A percentile compares a stretch with the other conserved stretches of the same genome.
Evolutionary conservation across 352 stramenopile genomes (phyloP).

Genomic region (Phytophthora rubi): DNA sequence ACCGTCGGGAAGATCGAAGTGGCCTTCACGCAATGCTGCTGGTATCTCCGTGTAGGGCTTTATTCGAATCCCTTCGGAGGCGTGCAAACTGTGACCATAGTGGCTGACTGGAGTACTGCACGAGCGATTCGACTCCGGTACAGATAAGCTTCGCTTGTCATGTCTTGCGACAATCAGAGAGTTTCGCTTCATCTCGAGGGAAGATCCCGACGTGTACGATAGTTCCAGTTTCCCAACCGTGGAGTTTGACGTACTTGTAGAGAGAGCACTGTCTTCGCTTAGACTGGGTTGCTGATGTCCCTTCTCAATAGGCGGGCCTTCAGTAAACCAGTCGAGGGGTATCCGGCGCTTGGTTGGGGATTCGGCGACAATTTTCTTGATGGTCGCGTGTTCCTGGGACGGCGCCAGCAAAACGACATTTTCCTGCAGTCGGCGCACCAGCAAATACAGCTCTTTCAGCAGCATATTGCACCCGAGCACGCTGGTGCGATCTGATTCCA

Average conservation of each 20-base stretch:
- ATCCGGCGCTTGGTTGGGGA: slow-evolving; percentile 74
- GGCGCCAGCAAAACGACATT: slow-evolving; percentile 65
- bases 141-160: slow-evolving; percentile 40
- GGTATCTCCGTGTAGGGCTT: slow-evolving; percentile 63
- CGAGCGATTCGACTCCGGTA: slow-evolving; percentile 47
- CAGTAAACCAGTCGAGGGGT: slow-evolving; percentile 81
- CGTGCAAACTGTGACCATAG: slow-evolving; percentile 34
- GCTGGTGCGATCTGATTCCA: slow-evolving; percentile 47
- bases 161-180: slow-evolving; percentile 28
- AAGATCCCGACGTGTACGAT: slow-evolving; percentile 52
- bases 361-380: slow-evolving; percentile 78
- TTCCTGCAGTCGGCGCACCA: slow-evolving; percentile 63
- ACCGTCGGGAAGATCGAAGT: slow-evolving; percentile 74
- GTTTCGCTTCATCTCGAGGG: slow-evolving; percentile 50
- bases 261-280: slow-evolving; percentile 45
- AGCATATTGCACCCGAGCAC: slow-evolving; percentile 77
- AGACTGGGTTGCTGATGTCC: slow-evolving; percentile 35
- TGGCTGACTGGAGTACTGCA: slow-evolving; percentile 32
- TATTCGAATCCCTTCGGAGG: slow-evolving; percentile 52
- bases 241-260: slow-evolving; percentile 44
- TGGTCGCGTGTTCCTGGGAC: slow-evolving; percentile 67
- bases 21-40: slow-evolving; percentile 55
- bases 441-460: slow-evolving; percentile 62
- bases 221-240: slow-evolving; percentile 44
- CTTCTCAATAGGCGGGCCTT: slow-evolving; percentile 41